Evolutionary conservation across 176 grass and related monocot species (phyloP).

Genomic region (Raddia distichophylla): DNA sequence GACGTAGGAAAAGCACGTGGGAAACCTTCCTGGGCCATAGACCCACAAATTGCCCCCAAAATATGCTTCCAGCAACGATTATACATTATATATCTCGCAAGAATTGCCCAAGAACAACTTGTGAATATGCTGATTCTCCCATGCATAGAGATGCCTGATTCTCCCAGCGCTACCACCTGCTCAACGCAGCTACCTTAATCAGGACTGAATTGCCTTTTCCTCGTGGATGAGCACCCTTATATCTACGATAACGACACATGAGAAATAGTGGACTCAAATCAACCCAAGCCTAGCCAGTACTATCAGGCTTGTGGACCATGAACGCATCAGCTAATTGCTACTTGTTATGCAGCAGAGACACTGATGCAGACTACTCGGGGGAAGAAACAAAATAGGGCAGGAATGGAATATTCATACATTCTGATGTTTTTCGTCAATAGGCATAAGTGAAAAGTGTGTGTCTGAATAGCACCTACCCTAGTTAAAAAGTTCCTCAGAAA

Average conservation of each 20-base stretch:
- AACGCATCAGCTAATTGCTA: neutral
- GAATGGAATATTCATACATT: conserved; percentile 36
- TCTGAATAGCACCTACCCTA: conserved; percentile 43
- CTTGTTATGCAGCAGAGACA: no score
- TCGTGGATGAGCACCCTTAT: neutral
- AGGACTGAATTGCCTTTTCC: conserved; percentile 17
- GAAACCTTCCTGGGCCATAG: conserved; percentile 10
- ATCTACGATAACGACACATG: neutral
- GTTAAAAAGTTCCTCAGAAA: conserved; percentile 48
- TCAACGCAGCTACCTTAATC: conserved; percentile 30
- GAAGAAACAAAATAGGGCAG: neutral
- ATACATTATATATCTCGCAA: conserved; percentile 22
- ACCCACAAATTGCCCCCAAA: conserved; percentile 4
- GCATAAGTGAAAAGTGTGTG: neutral
- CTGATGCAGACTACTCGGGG: no score
- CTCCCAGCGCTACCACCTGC: conserved; percentile 3
- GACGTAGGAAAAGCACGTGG: conserved; percentile 25
- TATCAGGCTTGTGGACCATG: conserved; percentile 15
- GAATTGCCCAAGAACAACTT: conserved; percentile 34
- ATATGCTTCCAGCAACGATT: conserved; percentile 21
- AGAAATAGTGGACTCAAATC: neutral
- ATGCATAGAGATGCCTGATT: conserved; percentile 20
- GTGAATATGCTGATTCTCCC: conserved; percentile 6
- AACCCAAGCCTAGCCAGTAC: neutral
- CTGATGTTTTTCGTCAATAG: conserved; percentile 6